phyloP scores from a whole-genome alignment of 73 alveolate genomes.

The Symbiodinium natans region DNA sequence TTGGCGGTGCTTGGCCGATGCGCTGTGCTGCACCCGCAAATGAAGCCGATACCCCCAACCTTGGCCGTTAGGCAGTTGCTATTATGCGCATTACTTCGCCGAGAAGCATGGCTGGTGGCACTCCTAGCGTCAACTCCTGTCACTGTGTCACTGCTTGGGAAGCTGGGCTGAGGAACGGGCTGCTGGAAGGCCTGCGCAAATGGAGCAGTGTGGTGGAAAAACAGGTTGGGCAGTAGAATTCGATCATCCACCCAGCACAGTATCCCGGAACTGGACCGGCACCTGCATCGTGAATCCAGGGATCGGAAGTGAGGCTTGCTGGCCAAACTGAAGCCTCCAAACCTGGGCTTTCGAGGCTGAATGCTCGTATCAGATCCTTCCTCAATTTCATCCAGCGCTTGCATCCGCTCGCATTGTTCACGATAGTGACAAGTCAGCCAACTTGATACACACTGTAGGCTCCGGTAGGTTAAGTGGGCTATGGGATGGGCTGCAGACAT shows the following conservation, averaged over 20 bases:
- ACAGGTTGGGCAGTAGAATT: neutral
- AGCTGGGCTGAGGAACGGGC: neutral
- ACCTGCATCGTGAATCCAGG: slow-evolving; percentile 49
- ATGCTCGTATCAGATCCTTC: too few relatives aligned
- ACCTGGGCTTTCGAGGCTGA: neutral
- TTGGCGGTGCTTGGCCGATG: neutral
- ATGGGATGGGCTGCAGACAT: too few relatives aligned
- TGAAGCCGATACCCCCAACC: slow-evolving; percentile 7
- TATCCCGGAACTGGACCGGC: neutral
- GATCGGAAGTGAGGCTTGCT: slow-evolving; percentile 37
- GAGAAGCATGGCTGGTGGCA: too few relatives aligned
- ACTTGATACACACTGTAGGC: too few relatives aligned
- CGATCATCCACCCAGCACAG: neutral
- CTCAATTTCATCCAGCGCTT: neutral
- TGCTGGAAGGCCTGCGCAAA: slow-evolving; percentile 33
- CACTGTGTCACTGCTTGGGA: too few relatives aligned
- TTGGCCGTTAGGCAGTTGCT: too few relatives aligned
- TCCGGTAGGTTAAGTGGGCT: too few relatives aligned
- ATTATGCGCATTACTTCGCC: too few relatives aligned
- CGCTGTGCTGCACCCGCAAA: slow-evolving; percentile 39
- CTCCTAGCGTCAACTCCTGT: too few relatives aligned
- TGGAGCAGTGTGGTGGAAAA: too few relatives aligned
- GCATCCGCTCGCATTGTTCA: too few relatives aligned
- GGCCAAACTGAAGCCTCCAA: slow-evolving; percentile 39
- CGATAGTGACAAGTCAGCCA: too few relatives aligned